Conservation (phyloP, 1,284 basidiomycete species). For the Ganoderma lingzhi region DNA sequence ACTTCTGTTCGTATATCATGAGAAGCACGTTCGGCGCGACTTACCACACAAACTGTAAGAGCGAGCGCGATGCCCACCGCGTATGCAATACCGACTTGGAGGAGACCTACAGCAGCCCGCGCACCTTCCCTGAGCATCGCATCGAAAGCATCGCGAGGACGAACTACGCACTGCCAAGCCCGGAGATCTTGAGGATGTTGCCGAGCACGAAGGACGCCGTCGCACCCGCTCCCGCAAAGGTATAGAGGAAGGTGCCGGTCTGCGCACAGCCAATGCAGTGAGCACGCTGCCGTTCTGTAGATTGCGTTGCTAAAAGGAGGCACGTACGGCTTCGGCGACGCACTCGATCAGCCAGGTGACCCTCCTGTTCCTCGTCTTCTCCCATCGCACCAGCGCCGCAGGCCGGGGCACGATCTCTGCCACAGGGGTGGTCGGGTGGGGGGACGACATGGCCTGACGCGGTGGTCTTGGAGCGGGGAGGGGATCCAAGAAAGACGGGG, state of each 20-base stretch:
- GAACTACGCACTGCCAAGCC: constrained; percentile 58
- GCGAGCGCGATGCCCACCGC: constrained; percentile 70
- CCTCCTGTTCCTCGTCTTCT: constrained; percentile 56
- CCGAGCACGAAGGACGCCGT: constrained; percentile 64
- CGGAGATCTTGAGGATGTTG: constrained; percentile 49
- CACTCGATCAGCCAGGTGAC: constrained; percentile 64
- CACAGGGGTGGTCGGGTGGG: constrained; percentile 27
- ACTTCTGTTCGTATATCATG: not conserved
- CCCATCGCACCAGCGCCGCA: constrained; percentile 56
- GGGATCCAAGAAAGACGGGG: not conserved
- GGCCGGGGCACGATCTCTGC: constrained; percentile 42
- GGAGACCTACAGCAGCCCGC: constrained; percentile 50
- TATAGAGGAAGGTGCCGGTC: constrained; percentile 57
- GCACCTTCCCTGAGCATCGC: not conserved
- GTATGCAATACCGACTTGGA: constrained; percentile 72
- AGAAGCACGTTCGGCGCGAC: constrained; percentile 1
- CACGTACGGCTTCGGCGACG: constrained; percentile 64
- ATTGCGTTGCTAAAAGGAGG: not conserved
- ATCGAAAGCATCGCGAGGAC: not conserved
- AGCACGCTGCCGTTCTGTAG: not conserved
- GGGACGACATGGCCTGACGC: constrained; percentile 4
- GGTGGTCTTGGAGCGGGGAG: not conserved
- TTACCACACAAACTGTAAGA: constrained; percentile 43
- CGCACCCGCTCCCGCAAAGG: constrained; percentile 68
- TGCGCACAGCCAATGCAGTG: constrained; percentile 18